A percentile compares a stretch with the other conserved stretches of the same genome.
Evolutionary conservation across 768 basidiomycete genomes (phyloP).

Genomic region (Suillus bovinus): DNA sequence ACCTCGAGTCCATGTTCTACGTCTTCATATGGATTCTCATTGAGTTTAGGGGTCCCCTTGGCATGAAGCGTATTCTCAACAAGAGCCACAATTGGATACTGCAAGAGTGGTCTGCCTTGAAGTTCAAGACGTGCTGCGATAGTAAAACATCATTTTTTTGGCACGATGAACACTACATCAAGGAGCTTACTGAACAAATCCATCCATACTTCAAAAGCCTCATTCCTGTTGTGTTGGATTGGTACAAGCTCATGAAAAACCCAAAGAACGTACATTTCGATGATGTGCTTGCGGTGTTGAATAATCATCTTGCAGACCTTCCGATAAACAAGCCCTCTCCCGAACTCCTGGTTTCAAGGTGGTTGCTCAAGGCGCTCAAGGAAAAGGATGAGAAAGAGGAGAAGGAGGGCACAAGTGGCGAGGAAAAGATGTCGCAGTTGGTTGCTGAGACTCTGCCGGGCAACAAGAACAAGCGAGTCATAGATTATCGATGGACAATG

Average conservation of each 20-base stretch:
- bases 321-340: not conserved
- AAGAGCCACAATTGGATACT: not conserved
- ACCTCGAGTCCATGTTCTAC: slow-evolving; percentile 1
- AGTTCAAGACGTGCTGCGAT: too few relatives aligned
- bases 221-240: not conserved
- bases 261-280: not conserved
- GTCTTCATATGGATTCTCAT: not conserved
- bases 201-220: not conserved
- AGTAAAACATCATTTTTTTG: too few relatives aligned
- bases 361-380: too few relatives aligned
- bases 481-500: not conserved
- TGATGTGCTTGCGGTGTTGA: not conserved
- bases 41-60: not conserved
- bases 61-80: not conserved
- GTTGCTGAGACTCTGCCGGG: not conserved
- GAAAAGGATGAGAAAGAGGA: too few relatives aligned
- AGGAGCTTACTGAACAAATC: not conserved
- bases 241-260: not conserved
- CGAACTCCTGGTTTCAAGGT: not conserved
- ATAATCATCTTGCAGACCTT: not conserved
- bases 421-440: not conserved
- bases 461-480: not conserved
- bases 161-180: too few relatives aligned
- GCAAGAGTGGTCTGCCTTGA: too few relatives aligned
- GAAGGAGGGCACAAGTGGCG: too few relatives aligned